A percentile compares a stretch with the other conserved stretches of the same genome.
phyloP scores from a whole-genome alignment of 306 rosid species.

The Alnus rubra region DNA sequence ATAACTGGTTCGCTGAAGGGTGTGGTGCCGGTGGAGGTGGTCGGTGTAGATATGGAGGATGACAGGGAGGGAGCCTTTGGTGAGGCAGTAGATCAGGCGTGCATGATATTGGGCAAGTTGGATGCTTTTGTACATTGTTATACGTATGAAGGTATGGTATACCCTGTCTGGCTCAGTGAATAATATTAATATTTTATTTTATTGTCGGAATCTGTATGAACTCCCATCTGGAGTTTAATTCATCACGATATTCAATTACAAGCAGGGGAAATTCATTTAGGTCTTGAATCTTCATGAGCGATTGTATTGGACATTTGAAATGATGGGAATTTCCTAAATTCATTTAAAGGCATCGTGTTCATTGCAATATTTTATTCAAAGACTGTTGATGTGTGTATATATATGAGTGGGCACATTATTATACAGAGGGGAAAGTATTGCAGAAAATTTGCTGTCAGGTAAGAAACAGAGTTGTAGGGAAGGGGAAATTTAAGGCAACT shows the following conservation, averaged over 20 bases:
- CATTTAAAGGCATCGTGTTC: background rate
- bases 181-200: background rate
- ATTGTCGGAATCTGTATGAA: background rate
- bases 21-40: constrained; percentile 43
- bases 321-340: background rate
- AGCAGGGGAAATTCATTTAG: background rate
- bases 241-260: background rate
- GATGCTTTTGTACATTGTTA: constrained; percentile 81
- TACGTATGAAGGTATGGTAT: constrained; percentile 60
- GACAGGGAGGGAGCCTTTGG: constrained; percentile 47
- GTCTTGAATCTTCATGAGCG: background rate
- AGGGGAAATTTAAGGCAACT: no score
- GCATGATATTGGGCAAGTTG: constrained; percentile 52
- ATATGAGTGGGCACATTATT: background rate
- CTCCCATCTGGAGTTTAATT: background rate
- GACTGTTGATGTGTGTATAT: background rate
- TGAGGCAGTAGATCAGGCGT: constrained; percentile 66
- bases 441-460: no score
- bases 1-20: constrained; percentile 40
- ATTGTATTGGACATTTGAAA: background rate
- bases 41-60: constrained; percentile 62
- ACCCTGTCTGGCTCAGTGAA: background rate
- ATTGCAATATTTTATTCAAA: background rate
- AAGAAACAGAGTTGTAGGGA: no score
- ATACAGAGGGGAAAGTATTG: no score